Base-by-base conservation (phyloP, 179 eudicot genomes). In the Drosera spatulata region DNA sequence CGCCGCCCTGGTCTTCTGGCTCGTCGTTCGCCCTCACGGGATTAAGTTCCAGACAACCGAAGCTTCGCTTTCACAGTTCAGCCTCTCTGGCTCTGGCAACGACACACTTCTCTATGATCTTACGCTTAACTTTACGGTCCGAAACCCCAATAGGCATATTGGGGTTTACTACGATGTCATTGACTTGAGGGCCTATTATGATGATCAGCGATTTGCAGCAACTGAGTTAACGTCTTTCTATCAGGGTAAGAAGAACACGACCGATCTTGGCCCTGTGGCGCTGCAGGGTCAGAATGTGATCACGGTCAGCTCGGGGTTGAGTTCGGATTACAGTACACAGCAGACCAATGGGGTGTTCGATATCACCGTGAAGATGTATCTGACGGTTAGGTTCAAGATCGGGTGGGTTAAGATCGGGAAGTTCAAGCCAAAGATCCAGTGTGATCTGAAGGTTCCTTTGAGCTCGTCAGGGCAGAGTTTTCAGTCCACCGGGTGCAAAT, bases 361-460 rank as follows among this genome's bases (percentile, higher is more conserved):
- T 0, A 66, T 91, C 13, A 73, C 71, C 12, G 61, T 91, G 63
- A 91, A 80, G 67, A 51, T 91, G 22, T 61, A 79, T 55, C 62
- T 87, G 37, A 66, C 79, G 53, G 70, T 81, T 0, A 67, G 90
- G 42, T 75, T 85, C 10, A 91, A 78, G 76, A 8, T 81, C 1
- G 78, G 87, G 0, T 74, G 58, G 67, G 44, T 85, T 4, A 87
- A 87, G 64, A 72, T 82, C 41, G 64, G 77, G 0, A 81, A 69
- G 7, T 75, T 70, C 60, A 85, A 81, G 81, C 87, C 96, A 5
- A 85, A 80, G 74, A 66, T 87, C 14, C 70, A 78, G 63, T 91
- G 97, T 63, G 78, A 87, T 63, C 61, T 91, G 78, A 72, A 74
- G 64, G 77, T 91, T 14, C 97, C 97, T 7, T 63, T 85, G 78